Conservation (phyloP, 2,329 filamentous ascomycete genomes). For the Coccinonectria pachysandricola region DNA sequence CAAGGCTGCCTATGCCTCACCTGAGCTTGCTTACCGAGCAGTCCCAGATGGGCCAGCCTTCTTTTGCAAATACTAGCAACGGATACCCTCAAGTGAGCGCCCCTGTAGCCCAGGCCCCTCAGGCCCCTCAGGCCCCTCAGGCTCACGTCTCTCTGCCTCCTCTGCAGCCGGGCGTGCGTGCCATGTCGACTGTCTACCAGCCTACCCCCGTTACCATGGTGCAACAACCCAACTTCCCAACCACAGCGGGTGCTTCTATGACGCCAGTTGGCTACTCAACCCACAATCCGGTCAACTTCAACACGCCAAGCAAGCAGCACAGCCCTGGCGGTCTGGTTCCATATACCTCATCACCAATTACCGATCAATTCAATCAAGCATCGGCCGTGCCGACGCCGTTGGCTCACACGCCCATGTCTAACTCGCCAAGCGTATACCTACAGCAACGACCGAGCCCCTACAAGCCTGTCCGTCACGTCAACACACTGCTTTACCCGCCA, state of each 20-base stretch:
- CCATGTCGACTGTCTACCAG: slow-evolving; percentile 70
- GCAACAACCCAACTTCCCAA: slow-evolving; percentile 22
- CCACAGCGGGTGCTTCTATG: slow-evolving; percentile 14
- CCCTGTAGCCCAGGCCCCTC: too few species aligned
- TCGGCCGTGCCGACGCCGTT: slow-evolving; percentile 48
- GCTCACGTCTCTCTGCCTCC: slow-evolving; percentile 48
- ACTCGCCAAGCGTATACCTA: slow-evolving; percentile 81
- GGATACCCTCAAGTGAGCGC: too few species aligned
- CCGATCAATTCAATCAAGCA: slow-evolving; percentile 45
- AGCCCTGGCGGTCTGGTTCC: slow-evolving; percentile 40
- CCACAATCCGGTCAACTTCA: slow-evolving; percentile 29
- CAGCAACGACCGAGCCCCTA: slow-evolving; percentile 87
- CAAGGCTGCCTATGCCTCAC: slow-evolving; percentile 58
- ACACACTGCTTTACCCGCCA: slow-evolving; percentile 82
- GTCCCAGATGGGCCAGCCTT: slow-evolving; percentile 8
- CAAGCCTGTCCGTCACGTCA: slow-evolving; percentile 78
- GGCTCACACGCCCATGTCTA: slow-evolving; percentile 52
- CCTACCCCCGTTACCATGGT: slow-evolving; percentile 35
- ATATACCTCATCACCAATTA: slow-evolving; percentile 54
- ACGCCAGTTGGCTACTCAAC: slow-evolving; percentile 16
- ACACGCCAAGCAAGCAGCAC: slow-evolving; percentile 43
- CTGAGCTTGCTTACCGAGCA: slow-evolving; percentile 52
- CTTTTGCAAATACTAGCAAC: too few species aligned
- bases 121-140: slow-evolving; percentile 14
- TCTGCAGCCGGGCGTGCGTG: slow-evolving; percentile 48